phyloP scores from a whole-genome alignment of 306 rosid species.

The Chamaecrista fasciculata region DNA sequence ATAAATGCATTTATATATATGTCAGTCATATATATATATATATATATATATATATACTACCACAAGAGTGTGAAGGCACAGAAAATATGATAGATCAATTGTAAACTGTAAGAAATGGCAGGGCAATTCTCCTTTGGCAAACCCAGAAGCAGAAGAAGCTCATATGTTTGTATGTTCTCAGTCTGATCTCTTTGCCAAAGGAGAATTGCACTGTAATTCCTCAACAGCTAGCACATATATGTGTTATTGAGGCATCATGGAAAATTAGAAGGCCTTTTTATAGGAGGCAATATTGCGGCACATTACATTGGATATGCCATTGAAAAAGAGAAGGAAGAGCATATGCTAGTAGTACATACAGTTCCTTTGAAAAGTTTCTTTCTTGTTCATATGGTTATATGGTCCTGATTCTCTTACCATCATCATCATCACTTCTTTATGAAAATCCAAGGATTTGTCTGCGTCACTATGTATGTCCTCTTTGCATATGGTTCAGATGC shows the following conservation, averaged over 20 bases:
- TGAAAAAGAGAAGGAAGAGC: slow-evolving; percentile 24
- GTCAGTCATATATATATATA: too few species aligned
- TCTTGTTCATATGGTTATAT: slow-evolving; percentile 23
- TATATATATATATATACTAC: too few species aligned
- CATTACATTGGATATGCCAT: slow-evolving; percentile 37
- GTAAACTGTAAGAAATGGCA: slow-evolving; percentile 42
- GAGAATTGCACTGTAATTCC: slow-evolving; percentile 61
- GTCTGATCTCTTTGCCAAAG: slow-evolving; percentile 48
- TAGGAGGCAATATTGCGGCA: slow-evolving; percentile 29
- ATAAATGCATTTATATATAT: too few species aligned
- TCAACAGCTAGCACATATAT: slow-evolving; percentile 40
- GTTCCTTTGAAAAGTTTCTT: slow-evolving; percentile 31
- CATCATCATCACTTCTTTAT: slow-evolving; percentile 16
- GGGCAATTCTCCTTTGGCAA: slow-evolving; percentile 80
- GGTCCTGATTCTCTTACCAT: slow-evolving; percentile 32
- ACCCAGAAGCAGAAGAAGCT: slow-evolving; percentile 19
- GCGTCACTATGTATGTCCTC: background rate
- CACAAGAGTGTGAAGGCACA: too few species aligned
- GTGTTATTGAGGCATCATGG: slow-evolving; percentile 5
- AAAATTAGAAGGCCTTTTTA: background rate
- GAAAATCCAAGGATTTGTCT: slow-evolving; percentile 17
- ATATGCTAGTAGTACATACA: slow-evolving; percentile 41
- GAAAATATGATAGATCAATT: background rate
- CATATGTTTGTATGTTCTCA: background rate
- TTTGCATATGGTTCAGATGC: slow-evolving; percentile 21